phyloP scores from a whole-genome alignment of 192 early-diverging fungal genomes.

The Polychytrium aggregatum region DNA sequence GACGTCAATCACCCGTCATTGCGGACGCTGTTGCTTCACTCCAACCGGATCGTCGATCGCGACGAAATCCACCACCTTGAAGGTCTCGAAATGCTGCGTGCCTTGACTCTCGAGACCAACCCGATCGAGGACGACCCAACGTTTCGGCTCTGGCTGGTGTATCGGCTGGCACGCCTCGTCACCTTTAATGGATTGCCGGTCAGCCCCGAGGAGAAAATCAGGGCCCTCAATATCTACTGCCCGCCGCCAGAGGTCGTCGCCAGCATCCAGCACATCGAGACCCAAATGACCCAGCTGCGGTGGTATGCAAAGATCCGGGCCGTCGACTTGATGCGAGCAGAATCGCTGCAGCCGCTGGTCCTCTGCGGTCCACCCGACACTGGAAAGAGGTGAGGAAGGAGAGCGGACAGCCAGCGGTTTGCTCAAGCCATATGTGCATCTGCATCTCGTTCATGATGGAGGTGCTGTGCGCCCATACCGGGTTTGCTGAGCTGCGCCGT shows the following conservation, averaged over 20 bases:
- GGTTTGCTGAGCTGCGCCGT: too few species aligned
- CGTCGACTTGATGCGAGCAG: conserved; percentile 25
- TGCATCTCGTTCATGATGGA: too few species aligned
- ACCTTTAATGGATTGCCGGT: conserved; percentile 31
- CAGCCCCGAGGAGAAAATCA: conserved; percentile 39
- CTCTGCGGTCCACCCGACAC: conserved; percentile 40
- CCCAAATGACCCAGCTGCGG: conserved; percentile 19
- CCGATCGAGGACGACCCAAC: conserved; percentile 16
- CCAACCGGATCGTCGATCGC: conserved; percentile 20
- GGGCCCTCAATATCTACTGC: conserved; percentile 31
- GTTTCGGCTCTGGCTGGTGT: conserved; percentile 22
- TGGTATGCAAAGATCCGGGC: conserved; percentile 26
- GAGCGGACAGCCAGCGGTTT: too few species aligned
- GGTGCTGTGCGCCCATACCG: too few species aligned
- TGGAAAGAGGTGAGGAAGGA: conserved; percentile 42
- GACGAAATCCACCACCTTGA: conserved; percentile 14
- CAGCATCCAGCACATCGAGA: conserved; percentile 29
- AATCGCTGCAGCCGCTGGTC: conserved; percentile 33
- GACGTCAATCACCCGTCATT: conserved; percentile 12
- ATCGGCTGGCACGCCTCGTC: conserved; percentile 24
- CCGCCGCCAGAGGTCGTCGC: conserved; percentile 34
- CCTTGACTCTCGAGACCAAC: conserved; percentile 21
- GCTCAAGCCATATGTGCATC: too few species aligned
- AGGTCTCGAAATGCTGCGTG: conserved; percentile 17
- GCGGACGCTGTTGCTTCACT: conserved; percentile 14